Percentiles rank a stretch among this genome's conserved stretches.
phyloP scores from a whole-genome alignment of 345 rosid species.

The Durio zibethinus region DNA sequence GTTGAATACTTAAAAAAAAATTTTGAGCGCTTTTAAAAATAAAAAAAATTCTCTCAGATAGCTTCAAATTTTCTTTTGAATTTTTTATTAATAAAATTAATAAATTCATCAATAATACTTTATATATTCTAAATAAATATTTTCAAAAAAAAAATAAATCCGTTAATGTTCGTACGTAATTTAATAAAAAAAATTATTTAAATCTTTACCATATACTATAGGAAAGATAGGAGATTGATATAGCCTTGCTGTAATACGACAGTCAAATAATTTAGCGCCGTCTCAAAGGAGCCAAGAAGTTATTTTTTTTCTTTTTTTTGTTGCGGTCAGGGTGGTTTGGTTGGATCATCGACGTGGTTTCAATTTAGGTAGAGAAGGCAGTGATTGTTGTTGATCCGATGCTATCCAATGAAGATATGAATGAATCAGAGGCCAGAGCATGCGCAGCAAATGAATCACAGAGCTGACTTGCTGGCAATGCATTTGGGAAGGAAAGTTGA shows the following conservation, averaged over 20 bases:
- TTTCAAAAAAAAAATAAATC: too few relatives aligned
- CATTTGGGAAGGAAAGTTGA: not conserved
- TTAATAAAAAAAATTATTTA: too few relatives aligned
- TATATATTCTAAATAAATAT: too few relatives aligned
- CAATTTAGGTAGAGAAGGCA: not conserved
- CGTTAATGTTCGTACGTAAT: too few relatives aligned
- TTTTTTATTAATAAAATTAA: too few relatives aligned
- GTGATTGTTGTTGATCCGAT: not conserved
- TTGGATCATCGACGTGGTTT: not conserved
- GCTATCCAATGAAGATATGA: constrained; percentile 8
- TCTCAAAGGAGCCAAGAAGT: not conserved
- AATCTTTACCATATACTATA: not conserved
- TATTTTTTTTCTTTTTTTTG: not conserved
- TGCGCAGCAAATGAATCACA: not conserved
- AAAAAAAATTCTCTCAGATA: too few relatives aligned
- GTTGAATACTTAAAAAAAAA: too few relatives aligned
- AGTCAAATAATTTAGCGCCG: not conserved
- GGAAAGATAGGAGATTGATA: not conserved
- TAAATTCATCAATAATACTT: too few relatives aligned
- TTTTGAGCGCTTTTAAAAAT: too few relatives aligned
- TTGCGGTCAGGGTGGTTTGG: not conserved
- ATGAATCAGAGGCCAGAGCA: not conserved
- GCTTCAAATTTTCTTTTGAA: too few relatives aligned
- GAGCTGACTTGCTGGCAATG: not conserved
- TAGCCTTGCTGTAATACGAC: not conserved